A percentile compares a stretch with the other conserved stretches of the same genome.
Evolutionary conservation across 164 flowering plant species (phyloP).

Genomic region (Brasenia schreberi): DNA sequence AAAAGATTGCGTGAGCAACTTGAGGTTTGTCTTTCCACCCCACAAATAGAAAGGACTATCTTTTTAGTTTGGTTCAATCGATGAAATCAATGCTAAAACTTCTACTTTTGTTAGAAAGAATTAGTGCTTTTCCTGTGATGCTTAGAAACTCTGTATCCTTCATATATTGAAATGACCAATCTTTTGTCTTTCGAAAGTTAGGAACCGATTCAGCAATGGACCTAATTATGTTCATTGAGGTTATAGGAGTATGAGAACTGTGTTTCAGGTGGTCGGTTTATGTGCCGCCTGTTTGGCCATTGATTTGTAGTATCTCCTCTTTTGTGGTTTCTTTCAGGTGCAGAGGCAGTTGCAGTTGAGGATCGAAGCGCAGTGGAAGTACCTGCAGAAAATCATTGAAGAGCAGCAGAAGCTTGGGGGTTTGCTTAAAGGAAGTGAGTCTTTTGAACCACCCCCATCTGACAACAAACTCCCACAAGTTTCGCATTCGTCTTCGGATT

Average conservation of each 20-base stretch:
- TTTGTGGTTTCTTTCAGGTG: slow-evolving; percentile 22
- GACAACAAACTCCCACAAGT: not conserved
- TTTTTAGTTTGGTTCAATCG: too few relatives aligned
- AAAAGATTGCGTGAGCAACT: slow-evolving; percentile 68
- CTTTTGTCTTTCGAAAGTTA: not conserved
- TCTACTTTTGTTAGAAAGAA: too few relatives aligned
- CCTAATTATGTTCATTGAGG: too few relatives aligned
- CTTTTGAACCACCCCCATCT: not conserved
- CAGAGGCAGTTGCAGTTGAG: slow-evolving; percentile 63
- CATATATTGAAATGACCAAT: too few relatives aligned
- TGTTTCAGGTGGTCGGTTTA: too few relatives aligned
- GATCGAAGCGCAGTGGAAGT: slow-evolving; percentile 70
- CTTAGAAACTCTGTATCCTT: too few relatives aligned
- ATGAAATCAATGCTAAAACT: too few relatives aligned
- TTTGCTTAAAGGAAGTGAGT: slow-evolving; percentile 7
- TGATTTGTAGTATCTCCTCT: not conserved
- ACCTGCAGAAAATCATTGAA: slow-evolving; percentile 64
- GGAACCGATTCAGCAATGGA: not conserved
- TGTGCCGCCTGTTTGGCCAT: not conserved
- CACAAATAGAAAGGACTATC: too few relatives aligned
- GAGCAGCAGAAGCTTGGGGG: slow-evolving; percentile 65
- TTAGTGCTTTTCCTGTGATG: too few relatives aligned
- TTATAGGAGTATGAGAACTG: too few relatives aligned
- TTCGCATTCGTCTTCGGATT: not conserved
- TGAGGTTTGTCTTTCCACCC: slow-evolving; percentile 26